Evolutionary conservation across 1,284 basidiomycete genomes (phyloP), one percentile per base, ranked within the genome.

Genomic region (Cryptococcus sp.): DNA sequence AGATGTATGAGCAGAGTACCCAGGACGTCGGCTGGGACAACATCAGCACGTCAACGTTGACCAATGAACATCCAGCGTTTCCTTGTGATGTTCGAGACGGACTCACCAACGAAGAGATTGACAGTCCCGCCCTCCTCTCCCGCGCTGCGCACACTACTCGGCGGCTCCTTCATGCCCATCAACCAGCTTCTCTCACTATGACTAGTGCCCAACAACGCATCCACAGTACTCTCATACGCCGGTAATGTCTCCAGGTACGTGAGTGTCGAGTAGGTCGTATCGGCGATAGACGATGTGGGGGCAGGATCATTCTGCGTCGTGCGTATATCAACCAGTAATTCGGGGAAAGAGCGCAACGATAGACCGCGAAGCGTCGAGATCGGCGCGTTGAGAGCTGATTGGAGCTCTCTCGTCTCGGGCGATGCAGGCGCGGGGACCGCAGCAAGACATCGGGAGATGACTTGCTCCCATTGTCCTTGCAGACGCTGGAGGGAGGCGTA

Each of bases 141-240:
- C 0, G 70, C 71, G 19, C 54, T 67, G 38, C 65, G 57, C 10
- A 67, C 71, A n/a, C 65, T 61, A 49, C 67, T 70, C 1, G 73
- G 70, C 3, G 70, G 59, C 20, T 72, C 69, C 16, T 69, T 70
- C 25, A 69, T 66, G 38, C 79, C 79, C 79, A 80, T 80, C 50
- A 80, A 69, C 79, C 79, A 80, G 54, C 76, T 77, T 41, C 79
- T 68, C 57, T 80, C 78, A 5, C 68, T 73, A 25, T 75, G 72
- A 42, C 65, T 68, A 39, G 63, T 65, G 3, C 63, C 62, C 35
- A 79, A 64, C 5, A 80, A 62, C 5, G 63, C 60, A 30, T 72
- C 71, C 2, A 78, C 71, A 0, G 68, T 64, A 16, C 56, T 43
- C 23, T 71, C 72, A 51, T 75, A 77, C 16, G 57, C 47, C 10